Evolutionary conservation across 2,329 filamentous ascomycete genomes (phyloP).

Genomic region (Chaetomium sp.): DNA sequence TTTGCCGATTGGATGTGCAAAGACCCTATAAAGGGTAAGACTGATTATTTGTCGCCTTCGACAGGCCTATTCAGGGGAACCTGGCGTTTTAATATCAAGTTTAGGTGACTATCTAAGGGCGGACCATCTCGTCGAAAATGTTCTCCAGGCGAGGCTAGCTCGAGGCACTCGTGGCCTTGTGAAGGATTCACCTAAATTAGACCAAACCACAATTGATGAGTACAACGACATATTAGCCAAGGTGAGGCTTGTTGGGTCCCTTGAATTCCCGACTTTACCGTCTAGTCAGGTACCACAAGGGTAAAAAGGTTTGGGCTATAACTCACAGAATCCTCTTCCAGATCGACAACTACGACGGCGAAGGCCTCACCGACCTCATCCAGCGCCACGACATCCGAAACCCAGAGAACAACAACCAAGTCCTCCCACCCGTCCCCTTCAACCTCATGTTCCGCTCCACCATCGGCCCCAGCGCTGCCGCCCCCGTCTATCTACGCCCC

Average conservation of each 20-base stretch:
- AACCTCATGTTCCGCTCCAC: slow-evolving; percentile 8
- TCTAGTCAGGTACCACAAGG: too few species aligned
- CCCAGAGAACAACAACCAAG: slow-evolving; percentile 6
- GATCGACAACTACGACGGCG: slow-evolving; percentile 9
- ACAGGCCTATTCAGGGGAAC: neutral
- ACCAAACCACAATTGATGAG: slow-evolving; percentile 55
- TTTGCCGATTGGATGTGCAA: slow-evolving; percentile 63
- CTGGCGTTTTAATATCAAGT: neutral
- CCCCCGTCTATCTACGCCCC: slow-evolving; percentile 2
- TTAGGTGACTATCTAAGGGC: slow-evolving; percentile 55
- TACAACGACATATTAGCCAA: slow-evolving; percentile 53
- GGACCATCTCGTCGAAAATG: slow-evolving; percentile 62
- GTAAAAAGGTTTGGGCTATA: too few species aligned
- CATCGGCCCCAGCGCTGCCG: slow-evolving; percentile 1
- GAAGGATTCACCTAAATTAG: slow-evolving; percentile 47
- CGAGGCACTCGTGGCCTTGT: slow-evolving; percentile 48
- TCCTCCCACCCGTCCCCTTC: slow-evolving; percentile 3
- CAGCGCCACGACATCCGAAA: slow-evolving; percentile 1
- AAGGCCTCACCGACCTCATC: slow-evolving; percentile 2
- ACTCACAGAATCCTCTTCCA: neutral
- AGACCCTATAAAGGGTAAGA: slow-evolving; percentile 56
- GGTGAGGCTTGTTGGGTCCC: neutral
- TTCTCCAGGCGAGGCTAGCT: slow-evolving; percentile 56
- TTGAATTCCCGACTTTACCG: neutral
- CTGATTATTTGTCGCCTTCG: neutral